Conservation (phyloP, 164 flowering plant genomes). For the Aristolochia contorta region DNA sequence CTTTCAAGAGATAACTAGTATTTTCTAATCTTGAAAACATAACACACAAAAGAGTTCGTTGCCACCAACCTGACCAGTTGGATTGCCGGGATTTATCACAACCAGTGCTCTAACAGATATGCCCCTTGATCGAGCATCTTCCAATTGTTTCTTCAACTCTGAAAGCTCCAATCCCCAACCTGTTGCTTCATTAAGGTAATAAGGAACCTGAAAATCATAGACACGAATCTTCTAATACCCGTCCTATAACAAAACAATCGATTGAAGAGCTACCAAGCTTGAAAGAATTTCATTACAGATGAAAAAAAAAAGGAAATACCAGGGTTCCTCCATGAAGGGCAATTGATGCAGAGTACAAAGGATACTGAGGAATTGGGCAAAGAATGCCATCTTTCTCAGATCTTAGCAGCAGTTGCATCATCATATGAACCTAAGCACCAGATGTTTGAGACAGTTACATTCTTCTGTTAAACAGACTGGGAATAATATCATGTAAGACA, state of each 20-base stretch:
- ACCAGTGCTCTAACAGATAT: conserved; percentile 82
- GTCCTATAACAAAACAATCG: background rate
- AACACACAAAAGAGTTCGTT: background rate
- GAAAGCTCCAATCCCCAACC: conserved; percentile 95
- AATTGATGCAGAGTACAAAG: conserved; percentile 97
- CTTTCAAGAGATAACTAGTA: too few species aligned
- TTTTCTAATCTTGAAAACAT: too few species aligned
- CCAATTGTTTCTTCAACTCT: conserved; percentile 76
- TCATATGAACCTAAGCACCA: conserved; percentile 79
- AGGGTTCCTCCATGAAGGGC: conserved; percentile 96
- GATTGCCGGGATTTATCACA: conserved; percentile 98
- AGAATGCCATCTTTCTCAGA: conserved; percentile 93
- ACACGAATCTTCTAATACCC: background rate
- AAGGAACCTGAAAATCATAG: conserved; percentile 62
- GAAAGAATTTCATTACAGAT: background rate
- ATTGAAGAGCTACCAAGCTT: background rate
- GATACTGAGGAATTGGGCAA: conserved; percentile 98
- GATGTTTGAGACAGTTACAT: background rate
- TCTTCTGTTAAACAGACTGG: background rate
- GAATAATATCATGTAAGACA: background rate
- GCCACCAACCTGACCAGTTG: conserved; percentile 86
- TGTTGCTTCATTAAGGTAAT: conserved; percentile 83
- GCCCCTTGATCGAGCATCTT: conserved; percentile 68
- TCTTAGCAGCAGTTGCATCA: conserved; percentile 89
- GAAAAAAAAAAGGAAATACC: conserved; percentile 25